Percentiles rank a stretch among this genome's conserved stretches.
These are phyloP conservation scores for Paramecium sexaurelia DNA, from an alignment of 73 alveolate genomes.

Conservation along the genomic window DNA sequence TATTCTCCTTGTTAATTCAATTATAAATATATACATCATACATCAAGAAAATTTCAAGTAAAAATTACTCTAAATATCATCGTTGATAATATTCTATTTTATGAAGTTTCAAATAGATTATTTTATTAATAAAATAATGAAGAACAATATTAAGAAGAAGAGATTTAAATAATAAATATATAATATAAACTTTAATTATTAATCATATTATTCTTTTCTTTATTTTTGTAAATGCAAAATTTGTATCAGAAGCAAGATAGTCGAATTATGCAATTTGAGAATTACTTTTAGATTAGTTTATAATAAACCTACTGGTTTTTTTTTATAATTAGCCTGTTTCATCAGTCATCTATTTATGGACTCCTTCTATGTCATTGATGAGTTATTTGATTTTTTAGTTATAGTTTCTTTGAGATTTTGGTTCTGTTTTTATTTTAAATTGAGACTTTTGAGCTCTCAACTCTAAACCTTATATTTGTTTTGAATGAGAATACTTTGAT, in stretches of 20 bases:
- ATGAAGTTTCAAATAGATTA: too few relatives aligned
- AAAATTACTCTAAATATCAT: too few relatives aligned
- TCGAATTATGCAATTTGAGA: not conserved
- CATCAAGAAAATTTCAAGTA: too few relatives aligned
- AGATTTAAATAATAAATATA: not conserved
- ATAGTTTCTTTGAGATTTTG: not conserved
- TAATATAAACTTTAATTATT: not conserved
- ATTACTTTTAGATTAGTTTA: slow-evolving; percentile 2
- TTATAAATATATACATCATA: too few relatives aligned
- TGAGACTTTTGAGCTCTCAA: not conserved
- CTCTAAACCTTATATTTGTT: not conserved
- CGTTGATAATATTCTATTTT: too few relatives aligned
- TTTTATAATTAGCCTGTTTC: not conserved
- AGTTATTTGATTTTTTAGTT: not conserved
- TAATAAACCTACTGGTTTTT: slow-evolving; percentile 10
- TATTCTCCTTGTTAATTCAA: too few relatives aligned
- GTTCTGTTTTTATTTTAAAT: slow-evolving; percentile 22
- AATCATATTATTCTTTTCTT: not conserved
- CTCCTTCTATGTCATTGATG: not conserved
- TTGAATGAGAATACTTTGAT: not conserved
- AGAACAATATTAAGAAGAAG: not conserved
- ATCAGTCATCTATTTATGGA: slow-evolving; percentile 17
- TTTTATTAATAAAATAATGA: too few relatives aligned
- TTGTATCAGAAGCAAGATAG: slow-evolving; percentile 15
- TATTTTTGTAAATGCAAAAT: not conserved